Base-by-base conservation (phyloP, 1,139 yeast species). In the Wickerhamomyces sp. region DNA sequence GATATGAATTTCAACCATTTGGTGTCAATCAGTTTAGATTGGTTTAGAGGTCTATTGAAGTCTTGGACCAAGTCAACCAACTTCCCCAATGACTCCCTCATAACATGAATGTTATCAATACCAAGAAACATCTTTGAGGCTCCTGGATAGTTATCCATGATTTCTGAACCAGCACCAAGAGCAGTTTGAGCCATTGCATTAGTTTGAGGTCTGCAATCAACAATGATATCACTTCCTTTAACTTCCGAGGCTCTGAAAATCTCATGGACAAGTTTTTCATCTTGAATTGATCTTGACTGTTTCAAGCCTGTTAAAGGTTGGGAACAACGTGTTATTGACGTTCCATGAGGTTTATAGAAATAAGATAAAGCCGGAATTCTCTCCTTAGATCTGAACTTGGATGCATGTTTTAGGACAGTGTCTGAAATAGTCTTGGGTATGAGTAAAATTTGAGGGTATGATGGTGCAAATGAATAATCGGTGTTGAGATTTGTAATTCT, bases 111-210 rank as follows among this genome's bases (percentile, higher is more conserved):
- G 55, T 93, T 91, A 55, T 91, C 98, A 34, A 91, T 87, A 30
- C 95, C 95, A 40, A 94, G 68, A 52, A 86, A 91, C 17, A 86
- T 71, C 54, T 88, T 83, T 37, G 74, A 68, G 25, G 78, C 75
- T 6, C 55, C 49, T 4, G 61, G 61, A 60, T 91, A 89, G 52
- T 86, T 77, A 42, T 89, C 97, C 70, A 88, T 85, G 47, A 75
- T 82, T 54, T 91, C 98, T 0, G 96, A 83, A 1, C 98, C 98
- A 6, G 97, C 98, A 6, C 98, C 98, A 19, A 91, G 62, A 0
- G 97, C 97, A 38, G 88, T 87, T 54, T 91, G 98, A 0, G 96
- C 98, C 77, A 88, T 76, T 10, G 98, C 97, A 58, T 91, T 91
- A 0, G 96, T 83, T 11, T 88, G 60, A 1, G 98, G 98, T 38